Conservation (phyloP, 2,329 filamentous ascomycete species). For the Arthrinium phaeospermum region DNA sequence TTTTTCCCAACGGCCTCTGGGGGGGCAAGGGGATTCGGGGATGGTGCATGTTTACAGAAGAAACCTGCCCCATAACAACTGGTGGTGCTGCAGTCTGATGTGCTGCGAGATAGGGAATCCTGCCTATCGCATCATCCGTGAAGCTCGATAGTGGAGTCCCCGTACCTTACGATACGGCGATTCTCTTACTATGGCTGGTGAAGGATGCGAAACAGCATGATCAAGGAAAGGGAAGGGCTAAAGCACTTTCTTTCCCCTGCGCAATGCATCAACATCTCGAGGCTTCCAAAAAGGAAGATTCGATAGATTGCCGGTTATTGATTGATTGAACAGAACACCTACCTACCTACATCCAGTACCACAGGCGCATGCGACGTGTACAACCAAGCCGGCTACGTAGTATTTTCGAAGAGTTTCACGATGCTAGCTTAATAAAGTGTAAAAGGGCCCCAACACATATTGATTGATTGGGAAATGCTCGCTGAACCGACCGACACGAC, state of each 20-base stretch:
- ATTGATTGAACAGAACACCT: neutral
- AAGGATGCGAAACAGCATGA: constrained; percentile 12
- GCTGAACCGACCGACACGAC: neutral
- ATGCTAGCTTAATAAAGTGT: constrained; percentile 18
- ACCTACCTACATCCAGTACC: neutral
- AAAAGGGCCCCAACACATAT: neutral
- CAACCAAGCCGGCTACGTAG: neutral
- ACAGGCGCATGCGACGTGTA: neutral
- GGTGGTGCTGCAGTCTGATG: neutral
- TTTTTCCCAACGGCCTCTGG: constrained; percentile 6
- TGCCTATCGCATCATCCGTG: constrained; percentile 6
- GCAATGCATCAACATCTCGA: neutral
- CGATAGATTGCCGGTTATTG: neutral
- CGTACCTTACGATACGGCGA: constrained; percentile 3
- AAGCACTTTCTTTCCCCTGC: neutral
- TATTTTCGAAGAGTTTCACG: constrained; percentile 16
- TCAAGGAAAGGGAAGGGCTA: neutral
- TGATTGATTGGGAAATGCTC: neutral
- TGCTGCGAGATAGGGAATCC: neutral
- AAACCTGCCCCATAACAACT: neutral
- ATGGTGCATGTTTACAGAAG: constrained; percentile 3
- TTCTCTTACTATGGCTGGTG: constrained; percentile 11
- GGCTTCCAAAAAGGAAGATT: neutral
- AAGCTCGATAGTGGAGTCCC: neutral
- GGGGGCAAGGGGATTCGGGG: neutral